Conservation (phyloP, 2,329 filamentous ascomycete species). For the Sporothrix brunneoviolacea region DNA sequence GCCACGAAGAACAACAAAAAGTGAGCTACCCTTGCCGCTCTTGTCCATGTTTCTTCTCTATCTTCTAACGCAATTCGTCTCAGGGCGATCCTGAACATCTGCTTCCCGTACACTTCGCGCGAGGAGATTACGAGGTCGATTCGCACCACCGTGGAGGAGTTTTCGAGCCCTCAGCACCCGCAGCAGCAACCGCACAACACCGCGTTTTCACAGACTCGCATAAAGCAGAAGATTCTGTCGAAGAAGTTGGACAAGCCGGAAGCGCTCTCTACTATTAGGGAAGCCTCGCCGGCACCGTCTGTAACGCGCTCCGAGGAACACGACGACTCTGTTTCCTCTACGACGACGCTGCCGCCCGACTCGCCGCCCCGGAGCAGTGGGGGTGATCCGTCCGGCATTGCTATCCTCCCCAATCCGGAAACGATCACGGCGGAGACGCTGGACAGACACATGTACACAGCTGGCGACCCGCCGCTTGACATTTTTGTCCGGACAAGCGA, state of each 20-base stretch:
- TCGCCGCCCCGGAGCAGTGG: constrained; percentile 38
- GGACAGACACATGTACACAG: constrained; percentile 81
- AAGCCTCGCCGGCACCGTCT: constrained; percentile 39
- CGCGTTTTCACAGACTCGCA: constrained; percentile 81
- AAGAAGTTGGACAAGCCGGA: constrained; percentile 49
- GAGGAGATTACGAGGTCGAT: constrained; percentile 93
- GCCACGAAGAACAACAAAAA: constrained; percentile 82
- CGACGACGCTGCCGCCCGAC: constrained; percentile 49
- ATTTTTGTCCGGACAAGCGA: constrained; percentile 88
- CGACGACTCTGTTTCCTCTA: constrained; percentile 52
- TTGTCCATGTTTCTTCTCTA: not conserved
- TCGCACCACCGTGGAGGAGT: constrained; percentile 79
- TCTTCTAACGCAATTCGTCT: not conserved
- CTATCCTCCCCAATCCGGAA: constrained; percentile 64
- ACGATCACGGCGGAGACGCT: constrained; percentile 78
- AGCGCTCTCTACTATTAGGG: constrained; percentile 42
- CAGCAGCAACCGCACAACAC: constrained; percentile 56
- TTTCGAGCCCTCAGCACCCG: constrained; percentile 63
- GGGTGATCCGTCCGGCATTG: constrained; percentile 28
- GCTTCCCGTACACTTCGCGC: constrained; percentile 93
- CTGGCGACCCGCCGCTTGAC: constrained; percentile 78
- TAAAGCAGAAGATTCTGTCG: constrained; percentile 75
- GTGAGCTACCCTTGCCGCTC: constrained; percentile 42
- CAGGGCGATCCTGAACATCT: constrained; percentile 72
- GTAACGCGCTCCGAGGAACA: constrained; percentile 40